phyloP scores from a whole-genome alignment of 148 eudicot genomes.

The Mesembryanthemum crystallinum region DNA sequence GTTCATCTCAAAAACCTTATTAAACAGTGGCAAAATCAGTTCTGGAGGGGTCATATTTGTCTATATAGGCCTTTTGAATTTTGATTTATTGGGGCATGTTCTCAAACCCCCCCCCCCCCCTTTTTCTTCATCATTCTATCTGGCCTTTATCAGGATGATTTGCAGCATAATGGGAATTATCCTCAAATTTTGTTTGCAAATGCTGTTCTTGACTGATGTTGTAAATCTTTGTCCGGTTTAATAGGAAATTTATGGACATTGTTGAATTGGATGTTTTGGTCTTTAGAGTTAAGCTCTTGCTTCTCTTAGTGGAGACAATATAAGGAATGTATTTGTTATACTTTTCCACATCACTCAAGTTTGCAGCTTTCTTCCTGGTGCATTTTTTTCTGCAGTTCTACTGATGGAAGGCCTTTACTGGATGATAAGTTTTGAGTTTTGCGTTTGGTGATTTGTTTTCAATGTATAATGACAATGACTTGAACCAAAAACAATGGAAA shows the following conservation, averaged over 20 bases:
- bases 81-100: no score
- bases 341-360: not conserved
- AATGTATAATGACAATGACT: not conserved
- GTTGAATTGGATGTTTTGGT: not conserved
- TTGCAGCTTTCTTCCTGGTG: constrained; percentile 7
- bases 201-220: not conserved
- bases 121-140: not conserved
- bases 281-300: not conserved
- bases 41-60: not conserved
- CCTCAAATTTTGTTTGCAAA: not conserved
- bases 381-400: not conserved
- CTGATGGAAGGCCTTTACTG: not conserved
- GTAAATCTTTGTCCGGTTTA: not conserved
- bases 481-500: not conserved
- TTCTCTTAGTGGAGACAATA: not conserved
- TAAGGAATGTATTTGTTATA: not conserved
- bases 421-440: not conserved
- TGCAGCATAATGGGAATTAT: not conserved
- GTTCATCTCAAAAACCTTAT: not conserved
- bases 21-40: not conserved
- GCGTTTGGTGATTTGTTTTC: no score
- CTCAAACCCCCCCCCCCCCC: not conserved
- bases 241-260: not conserved
- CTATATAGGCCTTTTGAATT: not conserved
- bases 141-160: not conserved